Evolutionary conservation across 2,329 filamentous ascomycete species (phyloP), one percentile per base, ranked within the genome.

Genomic region (Sphaerulina populicola): DNA sequence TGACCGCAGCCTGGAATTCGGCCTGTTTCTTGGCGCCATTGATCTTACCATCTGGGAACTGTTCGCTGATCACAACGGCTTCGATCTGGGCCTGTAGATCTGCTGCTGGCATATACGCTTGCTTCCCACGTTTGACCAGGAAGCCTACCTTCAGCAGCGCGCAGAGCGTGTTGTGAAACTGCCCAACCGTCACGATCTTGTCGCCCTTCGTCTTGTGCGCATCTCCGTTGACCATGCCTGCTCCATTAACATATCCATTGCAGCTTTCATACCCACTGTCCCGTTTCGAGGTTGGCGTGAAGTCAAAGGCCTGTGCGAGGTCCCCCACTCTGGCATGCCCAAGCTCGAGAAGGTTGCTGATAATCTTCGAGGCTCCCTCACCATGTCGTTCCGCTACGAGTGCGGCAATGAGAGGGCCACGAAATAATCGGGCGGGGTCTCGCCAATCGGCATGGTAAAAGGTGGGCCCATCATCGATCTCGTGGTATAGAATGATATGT

Each of bases 391-490:
- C 77, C 59, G 88, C 82, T 39, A 93, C 78, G 53, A 88, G 74
- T 57, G 89, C 80, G 27, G 93, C 72, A 36, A 95, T 85, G 69
- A 88, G 93, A 39, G 88, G 89, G 3, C 81, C 80, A 52, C 93
- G 85, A 35, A 90, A 75, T 39, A 96, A 76, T 60, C 83, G 83
- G 70, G 97, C 97, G 57, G 88, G 86, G 55, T 83, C 81, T 59
- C 82, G 75, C 65, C 83, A 75, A 62, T 96, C 89, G 52, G 88
- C 86, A 67, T 95, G 87, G 71, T 97, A 98, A 65, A 81, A 82
- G 21, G 86, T 85, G 11, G 50, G 44, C 41, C 77, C 77, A 39
- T 80, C 77, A 77, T 63, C 62, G 42, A 76, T 77, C 43, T 79
- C 77, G 78, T 60, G 55, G 42, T 64, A 55, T 53, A 62, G 63